These are phyloP conservation scores for Pseudogymnoascus verrucosus DNA, from an alignment of 2,329 filamentous ascomycete species.

Conservation along the genomic window DNA sequence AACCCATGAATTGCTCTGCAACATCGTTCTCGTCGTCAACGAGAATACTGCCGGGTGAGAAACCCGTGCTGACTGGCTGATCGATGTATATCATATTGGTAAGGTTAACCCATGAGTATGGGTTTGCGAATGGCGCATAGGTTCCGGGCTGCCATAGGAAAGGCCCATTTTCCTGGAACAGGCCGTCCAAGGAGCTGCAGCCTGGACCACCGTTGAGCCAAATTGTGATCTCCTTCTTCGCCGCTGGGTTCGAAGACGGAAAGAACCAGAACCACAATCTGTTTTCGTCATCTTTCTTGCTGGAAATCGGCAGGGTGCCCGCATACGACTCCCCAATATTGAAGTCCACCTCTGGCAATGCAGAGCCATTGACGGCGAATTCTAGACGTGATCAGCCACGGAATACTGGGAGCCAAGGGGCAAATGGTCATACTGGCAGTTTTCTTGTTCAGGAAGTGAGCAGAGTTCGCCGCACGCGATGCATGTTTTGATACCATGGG, in stretches of 20 bases:
- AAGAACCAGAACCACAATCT: conserved; percentile 50
- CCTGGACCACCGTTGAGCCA: conserved; percentile 61
- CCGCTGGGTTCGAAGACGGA: conserved; percentile 40
- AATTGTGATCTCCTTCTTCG: conserved; percentile 41
- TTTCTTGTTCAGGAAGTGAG: conserved; percentile 16
- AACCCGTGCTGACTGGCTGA: conserved; percentile 41
- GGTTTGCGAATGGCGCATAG: conserved; percentile 21
- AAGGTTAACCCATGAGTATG: conserved; percentile 48
- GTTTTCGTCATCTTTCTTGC: conserved; percentile 34
- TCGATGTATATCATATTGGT: conserved; percentile 45
- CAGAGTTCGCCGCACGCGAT: conserved; percentile 12
- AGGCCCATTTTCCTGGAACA: conserved; percentile 50
- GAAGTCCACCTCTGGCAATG: conserved; percentile 24
- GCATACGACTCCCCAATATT: conserved; percentile 26
- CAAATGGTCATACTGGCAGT: conserved; percentile 14
- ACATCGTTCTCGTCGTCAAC: conserved; percentile 45
- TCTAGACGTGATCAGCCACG: conserved; percentile 13
- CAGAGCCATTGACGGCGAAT: conserved; percentile 24
- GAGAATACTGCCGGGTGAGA: conserved; percentile 44
- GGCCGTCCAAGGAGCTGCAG: conserved; percentile 49
- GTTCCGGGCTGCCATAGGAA: conserved; percentile 24
- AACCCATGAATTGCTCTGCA: conserved; percentile 49
- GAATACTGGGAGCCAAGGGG: background rate
- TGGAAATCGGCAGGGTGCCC: conserved; percentile 44
- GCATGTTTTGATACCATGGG: conserved; percentile 13